Base-by-base conservation (phyloP, 139 green algal genomes). In the Micractinium conductrix region DNA sequence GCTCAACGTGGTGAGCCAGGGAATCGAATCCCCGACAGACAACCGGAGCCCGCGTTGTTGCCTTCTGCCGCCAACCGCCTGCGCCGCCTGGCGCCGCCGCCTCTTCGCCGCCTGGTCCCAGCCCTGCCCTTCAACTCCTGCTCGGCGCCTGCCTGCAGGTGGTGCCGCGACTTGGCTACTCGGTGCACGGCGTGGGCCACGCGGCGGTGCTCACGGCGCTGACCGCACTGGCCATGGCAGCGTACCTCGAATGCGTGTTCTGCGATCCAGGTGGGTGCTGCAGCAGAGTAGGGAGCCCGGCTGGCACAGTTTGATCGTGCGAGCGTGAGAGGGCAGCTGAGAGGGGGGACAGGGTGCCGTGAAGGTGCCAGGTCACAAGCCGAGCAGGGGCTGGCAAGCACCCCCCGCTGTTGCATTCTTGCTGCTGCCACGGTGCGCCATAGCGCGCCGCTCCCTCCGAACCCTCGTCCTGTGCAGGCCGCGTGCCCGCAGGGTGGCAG, bases 121-220 rank as follows among this genome's bases (percentile, higher is more conserved):
- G n/a, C n/a, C n/a, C n/a, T n/a, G n/a, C n/a, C n/a, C n/a, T n/a
- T 35, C 33, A 26, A 21, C 53, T 62, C 53, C 53, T 37, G 22
- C 17, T 37, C 16, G 2, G 43, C 24, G 70, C 30, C 9, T 22
- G 14, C 10, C 8, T 79, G 53, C 91, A 96, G 92, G 89, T 96
- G 30, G 44, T 96, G 19, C 91, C 93, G n/a, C 94, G 89, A 87
- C 81, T 94, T 5, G 89, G 75, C 48, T 94, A 90, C 84, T 91
- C 78, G 2, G 93, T 95, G 4, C 90, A 93, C 0, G 94, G 94
- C 9, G 85, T 93, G 37, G 79, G 85, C 4, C 90, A 97, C 69
- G 78, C 95, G 68, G 30, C 81, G 22, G 37, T 90, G 7, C 79
- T 97, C 2, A 88, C 89, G 6, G 38, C 81, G 4, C 90, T 79